Base-by-base conservation (phyloP, 23 red algal genomes). In the Gracilariopsis chorda region DNA sequence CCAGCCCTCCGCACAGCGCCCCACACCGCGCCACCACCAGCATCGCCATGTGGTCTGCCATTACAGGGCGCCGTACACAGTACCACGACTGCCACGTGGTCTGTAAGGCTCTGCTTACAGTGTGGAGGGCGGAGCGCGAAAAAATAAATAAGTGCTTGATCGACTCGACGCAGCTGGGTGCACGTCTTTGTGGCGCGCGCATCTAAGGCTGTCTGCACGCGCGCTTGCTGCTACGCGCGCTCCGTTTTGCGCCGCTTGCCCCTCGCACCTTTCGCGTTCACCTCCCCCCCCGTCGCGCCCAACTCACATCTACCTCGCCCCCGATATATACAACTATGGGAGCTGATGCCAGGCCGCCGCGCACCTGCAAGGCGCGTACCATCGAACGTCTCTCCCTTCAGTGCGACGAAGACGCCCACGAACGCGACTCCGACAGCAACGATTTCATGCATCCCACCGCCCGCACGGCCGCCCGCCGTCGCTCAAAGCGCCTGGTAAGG, bases 351-450 rank as follows among this genome's bases (percentile, higher is more conserved):
- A 52, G 80, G 4, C 80, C 80, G 25, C 39, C 44, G 56, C 80
- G 80, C 6, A 19, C 12, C 11, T 84, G 48, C 56, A 84, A 84
- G 43, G 40, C 53, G 6, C 23, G 35, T 14, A 59, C 80, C 39
- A 84, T 84, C 7, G 59, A 62, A 39, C 80, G 80, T 20, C 52
- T 80, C 28, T 73, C 67, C 1, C 40, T 73, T 33, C 67, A 73
- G 28, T 4, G 32, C 19, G 1, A 73, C 13, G 28, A 73, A 0
- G 6, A 45, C 0, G 39, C 5, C 57, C 7, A 7, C 57, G 57
- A 62, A 32, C 25, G 47, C 40, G 7, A 9, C 37, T 36, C 42
- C 0, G 42, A 36, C 55, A 25, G 29, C 29, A 24, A 70, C 35
- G 63, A 73, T 37, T 73, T 73, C 37, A 73, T 73, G 67, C 39